Evolutionary conservation across 139 green algal species (phyloP).

Genomic region (Astrephomene gubernaculifera): DNA sequence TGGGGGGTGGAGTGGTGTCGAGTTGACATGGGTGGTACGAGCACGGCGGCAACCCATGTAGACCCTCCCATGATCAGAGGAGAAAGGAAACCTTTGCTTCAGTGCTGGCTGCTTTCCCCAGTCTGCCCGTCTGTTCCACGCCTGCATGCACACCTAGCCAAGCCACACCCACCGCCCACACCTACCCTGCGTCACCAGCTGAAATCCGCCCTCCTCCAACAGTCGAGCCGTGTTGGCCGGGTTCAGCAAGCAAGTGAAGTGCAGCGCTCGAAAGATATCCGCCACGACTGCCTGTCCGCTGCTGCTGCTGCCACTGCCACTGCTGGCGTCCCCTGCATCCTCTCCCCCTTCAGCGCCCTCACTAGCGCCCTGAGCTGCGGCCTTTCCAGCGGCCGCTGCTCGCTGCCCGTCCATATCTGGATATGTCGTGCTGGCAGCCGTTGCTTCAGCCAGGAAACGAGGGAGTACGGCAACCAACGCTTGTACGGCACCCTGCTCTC

Average conservation of each 20-base stretch:
- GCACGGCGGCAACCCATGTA: no score
- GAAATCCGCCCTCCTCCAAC: constrained; percentile 25
- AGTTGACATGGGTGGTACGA: no score
- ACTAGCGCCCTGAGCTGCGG: neutral
- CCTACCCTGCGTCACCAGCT: constrained; percentile 3
- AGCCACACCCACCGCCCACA: no score
- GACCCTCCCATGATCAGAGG: no score
- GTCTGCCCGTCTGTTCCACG: no score
- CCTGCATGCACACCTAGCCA: no score
- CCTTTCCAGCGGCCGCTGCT: constrained; percentile 3
- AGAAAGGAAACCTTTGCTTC: no score
- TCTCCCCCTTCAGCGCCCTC: no score
- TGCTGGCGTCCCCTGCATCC: neutral
- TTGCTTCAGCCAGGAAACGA: constrained; percentile 10
- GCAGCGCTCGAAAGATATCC: constrained; percentile 46
- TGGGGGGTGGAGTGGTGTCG: no score
- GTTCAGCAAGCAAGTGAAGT: constrained; percentile 57
- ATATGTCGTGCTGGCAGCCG: no score
- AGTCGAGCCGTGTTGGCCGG: constrained; percentile 24
- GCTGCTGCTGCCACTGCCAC: neutral
- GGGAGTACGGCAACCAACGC: constrained; percentile 27
- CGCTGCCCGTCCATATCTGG: neutral
- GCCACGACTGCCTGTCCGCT: neutral
- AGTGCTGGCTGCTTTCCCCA: no score
- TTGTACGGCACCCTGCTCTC: constrained; percentile 22